These are phyloP conservation scores for Blastosporella zonata DNA, from an alignment of 1,284 basidiomycete species.

Conservation along the genomic window DNA sequence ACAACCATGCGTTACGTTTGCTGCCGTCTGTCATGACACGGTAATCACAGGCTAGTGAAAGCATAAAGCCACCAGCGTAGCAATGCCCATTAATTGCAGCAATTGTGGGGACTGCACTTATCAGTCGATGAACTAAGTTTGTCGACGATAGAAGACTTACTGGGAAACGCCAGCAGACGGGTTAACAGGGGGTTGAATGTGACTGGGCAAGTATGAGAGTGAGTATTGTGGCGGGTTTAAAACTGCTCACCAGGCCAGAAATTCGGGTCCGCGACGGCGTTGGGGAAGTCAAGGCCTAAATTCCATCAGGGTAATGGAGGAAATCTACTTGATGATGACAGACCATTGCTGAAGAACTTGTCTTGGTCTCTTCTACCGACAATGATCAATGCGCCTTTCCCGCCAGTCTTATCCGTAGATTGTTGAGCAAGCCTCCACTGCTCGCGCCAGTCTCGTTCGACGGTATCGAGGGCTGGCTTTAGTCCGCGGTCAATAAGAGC, in stretches of 20 bases:
- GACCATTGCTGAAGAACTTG: slow-evolving; percentile 90
- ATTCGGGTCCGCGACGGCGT: slow-evolving; percentile 56
- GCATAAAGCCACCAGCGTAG: slow-evolving; percentile 84
- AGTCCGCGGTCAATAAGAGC: slow-evolving; percentile 60
- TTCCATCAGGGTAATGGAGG: not conserved
- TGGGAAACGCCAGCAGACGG: slow-evolving; percentile 66
- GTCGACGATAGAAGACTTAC: slow-evolving; percentile 37
- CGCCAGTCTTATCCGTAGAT: slow-evolving; percentile 44
- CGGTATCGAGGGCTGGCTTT: slow-evolving; percentile 70
- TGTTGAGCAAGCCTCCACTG: slow-evolving; percentile 44
- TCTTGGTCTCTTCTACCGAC: slow-evolving; percentile 71
- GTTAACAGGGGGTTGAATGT: slow-evolving; percentile 53
- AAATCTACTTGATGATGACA: slow-evolving; percentile 9
- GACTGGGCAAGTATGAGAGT: slow-evolving; percentile 30
- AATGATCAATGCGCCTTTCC: slow-evolving; percentile 73
- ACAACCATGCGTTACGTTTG: slow-evolving; percentile 78
- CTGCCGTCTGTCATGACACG: slow-evolving; percentile 84
- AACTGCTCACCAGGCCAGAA: slow-evolving; percentile 70
- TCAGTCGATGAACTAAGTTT: slow-evolving; percentile 3
- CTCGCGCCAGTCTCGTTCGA: slow-evolving; percentile 78
- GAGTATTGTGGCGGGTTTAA: not conserved
- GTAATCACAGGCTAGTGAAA: slow-evolving; percentile 85
- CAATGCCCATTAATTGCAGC: slow-evolving; percentile 92
- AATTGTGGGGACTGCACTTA: slow-evolving; percentile 66
- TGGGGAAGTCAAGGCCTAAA: slow-evolving; percentile 73